A percentile compares a stretch with the other conserved stretches of the same genome.
Conservation (phyloP, 2,329 filamentous ascomycete species). For the Aschersonia sp. region DNA sequence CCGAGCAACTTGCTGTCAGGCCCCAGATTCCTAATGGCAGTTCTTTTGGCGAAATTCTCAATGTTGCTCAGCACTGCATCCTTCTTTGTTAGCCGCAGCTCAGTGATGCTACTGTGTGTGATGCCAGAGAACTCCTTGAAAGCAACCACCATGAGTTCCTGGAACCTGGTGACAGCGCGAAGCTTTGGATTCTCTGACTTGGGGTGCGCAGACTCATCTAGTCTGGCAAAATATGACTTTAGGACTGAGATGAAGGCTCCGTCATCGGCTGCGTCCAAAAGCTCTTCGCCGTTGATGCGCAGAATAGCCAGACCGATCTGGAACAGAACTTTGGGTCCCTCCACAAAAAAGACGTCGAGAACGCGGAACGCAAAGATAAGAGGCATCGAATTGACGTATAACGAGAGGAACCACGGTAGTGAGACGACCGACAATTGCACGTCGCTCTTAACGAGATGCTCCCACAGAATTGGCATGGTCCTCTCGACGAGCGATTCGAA, state of each 20-base stretch:
- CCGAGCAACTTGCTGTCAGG: slow-evolving; percentile 88
- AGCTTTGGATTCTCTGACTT: slow-evolving; percentile 92
- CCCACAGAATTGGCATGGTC: slow-evolving; percentile 97
- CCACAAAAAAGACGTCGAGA: slow-evolving; percentile 93
- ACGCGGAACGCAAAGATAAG: slow-evolving; percentile 94
- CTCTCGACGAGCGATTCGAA: slow-evolving; percentile 97
- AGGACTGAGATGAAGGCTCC: slow-evolving; percentile 93
- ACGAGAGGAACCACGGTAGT: slow-evolving; percentile 90
- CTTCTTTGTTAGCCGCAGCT: slow-evolving; percentile 83
- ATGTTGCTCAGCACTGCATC: slow-evolving; percentile 89
- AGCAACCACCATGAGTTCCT: slow-evolving; percentile 96
- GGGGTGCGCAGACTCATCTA: slow-evolving; percentile 92
- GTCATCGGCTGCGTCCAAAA: slow-evolving; percentile 85
- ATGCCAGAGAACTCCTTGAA: slow-evolving; percentile 97
- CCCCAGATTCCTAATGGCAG: slow-evolving; percentile 86
- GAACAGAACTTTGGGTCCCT: slow-evolving; percentile 93
- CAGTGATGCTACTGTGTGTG: slow-evolving; percentile 82
- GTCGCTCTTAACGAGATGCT: slow-evolving; percentile 91
- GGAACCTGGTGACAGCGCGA: slow-evolving; percentile 84
- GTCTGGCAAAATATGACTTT: slow-evolving; percentile 82
- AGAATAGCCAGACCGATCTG: slow-evolving; percentile 95
- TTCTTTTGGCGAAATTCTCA: slow-evolving; percentile 92
- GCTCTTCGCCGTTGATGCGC: slow-evolving; percentile 89
- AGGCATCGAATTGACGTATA: slow-evolving; percentile 99
- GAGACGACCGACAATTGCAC: slow-evolving; percentile 96